Percentiles rank a stretch among this genome's conserved stretches.
Evolutionary conservation across 306 rosid genomes (phyloP).

Genomic region (Canavalia gladiata): DNA sequence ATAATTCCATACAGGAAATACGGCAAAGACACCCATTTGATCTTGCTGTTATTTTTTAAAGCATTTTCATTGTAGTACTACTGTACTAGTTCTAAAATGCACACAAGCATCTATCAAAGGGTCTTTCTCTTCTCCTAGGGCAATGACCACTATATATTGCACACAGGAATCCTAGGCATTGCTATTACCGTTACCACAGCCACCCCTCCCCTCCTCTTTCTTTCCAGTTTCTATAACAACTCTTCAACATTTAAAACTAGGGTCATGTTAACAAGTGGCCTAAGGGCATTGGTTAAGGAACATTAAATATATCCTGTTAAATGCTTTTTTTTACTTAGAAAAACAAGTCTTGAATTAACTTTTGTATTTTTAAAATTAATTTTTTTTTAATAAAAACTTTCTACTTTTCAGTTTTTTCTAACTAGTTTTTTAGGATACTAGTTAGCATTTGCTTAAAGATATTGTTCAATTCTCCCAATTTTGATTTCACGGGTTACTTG

Average conservation of each 20-base stretch:
- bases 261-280: too few relatives aligned
- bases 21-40: not conserved
- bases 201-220: not conserved
- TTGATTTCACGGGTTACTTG: not conserved
- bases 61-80: not conserved
- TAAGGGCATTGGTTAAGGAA: too few relatives aligned
- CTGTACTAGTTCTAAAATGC: not conserved
- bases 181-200: not conserved
- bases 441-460: not conserved
- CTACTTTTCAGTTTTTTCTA: not conserved
- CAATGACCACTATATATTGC: not conserved
- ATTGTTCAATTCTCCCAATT: not conserved
- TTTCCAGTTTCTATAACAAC: not conserved
- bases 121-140: not conserved
- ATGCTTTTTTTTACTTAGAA: too few relatives aligned
- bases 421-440: not conserved
- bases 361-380: too few relatives aligned
- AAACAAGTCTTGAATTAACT: too few relatives aligned
- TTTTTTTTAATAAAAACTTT: too few relatives aligned
- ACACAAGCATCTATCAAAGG: not conserved
- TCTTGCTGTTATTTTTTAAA: not conserved
- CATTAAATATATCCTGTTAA: too few relatives aligned
- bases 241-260: not conserved
- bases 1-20: not conserved
- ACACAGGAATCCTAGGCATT: not conserved